phyloP scores from a whole-genome alignment of 441 rosid species.

The Arabidopsis lyrata region DNA sequence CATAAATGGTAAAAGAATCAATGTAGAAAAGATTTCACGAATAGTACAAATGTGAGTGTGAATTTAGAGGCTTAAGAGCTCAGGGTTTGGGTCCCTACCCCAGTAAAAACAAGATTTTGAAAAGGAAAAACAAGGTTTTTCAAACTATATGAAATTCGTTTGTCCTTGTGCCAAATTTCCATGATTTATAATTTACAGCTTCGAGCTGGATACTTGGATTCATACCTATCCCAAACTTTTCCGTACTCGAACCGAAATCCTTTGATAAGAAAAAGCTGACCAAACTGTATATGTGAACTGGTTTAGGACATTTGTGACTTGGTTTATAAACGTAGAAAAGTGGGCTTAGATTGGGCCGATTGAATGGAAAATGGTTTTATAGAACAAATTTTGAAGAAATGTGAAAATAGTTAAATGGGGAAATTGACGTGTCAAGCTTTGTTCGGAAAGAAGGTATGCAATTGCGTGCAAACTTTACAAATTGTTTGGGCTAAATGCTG shows the following conservation, averaged over 20 bases:
- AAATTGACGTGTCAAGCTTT: neutral
- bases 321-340: neutral
- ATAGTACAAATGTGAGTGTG: slow-evolving; percentile 11
- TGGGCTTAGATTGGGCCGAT: slow-evolving; percentile 20
- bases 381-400: too few species aligned
- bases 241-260: too few species aligned
- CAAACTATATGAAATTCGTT: neutral
- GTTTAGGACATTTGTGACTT: neutral
- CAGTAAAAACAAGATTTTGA: neutral
- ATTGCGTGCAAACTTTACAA: slow-evolving; percentile 21
- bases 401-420: too few species aligned
- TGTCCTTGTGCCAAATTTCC: neutral
- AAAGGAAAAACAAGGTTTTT: too few species aligned
- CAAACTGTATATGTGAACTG: too few species aligned
- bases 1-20: neutral
- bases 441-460: neutral
- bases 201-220: neutral
- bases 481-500: neutral
- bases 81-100: neutral
- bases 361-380: neutral
- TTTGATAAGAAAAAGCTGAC: too few species aligned
- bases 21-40: neutral
- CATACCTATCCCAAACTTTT: too few species aligned
- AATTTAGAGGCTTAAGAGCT: neutral
- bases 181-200: neutral